These are phyloP conservation scores for Stenocarpella maydis DNA, from an alignment of 2,329 filamentous ascomycete species.

Conservation along the genomic window DNA sequence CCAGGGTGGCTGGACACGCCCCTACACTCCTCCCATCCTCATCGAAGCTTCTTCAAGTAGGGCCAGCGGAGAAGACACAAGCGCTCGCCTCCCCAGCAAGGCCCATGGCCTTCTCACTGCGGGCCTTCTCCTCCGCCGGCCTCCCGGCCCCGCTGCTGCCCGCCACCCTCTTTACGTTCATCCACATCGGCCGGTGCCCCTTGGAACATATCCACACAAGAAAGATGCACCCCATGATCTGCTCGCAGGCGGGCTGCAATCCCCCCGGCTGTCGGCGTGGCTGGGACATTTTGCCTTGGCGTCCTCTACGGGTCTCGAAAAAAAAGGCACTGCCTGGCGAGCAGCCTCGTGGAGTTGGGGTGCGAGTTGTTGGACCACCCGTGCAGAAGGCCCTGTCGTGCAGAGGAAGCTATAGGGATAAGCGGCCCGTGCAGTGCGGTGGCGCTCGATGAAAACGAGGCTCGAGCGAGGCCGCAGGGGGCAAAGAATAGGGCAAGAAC, in stretches of 20 bases:
- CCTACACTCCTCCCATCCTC: constrained; percentile 1
- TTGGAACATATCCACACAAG: constrained; percentile 66
- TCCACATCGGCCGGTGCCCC: constrained; percentile 57
- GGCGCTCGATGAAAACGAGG: constrained; percentile 44
- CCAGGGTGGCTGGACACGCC: constrained; percentile 41
- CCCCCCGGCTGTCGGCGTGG: constrained; percentile 64
- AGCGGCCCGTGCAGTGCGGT: constrained; percentile 43
- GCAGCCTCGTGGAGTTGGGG: constrained; percentile 61
- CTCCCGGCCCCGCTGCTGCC: neutral
- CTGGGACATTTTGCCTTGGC: constrained; percentile 66
- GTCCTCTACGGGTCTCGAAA: constrained; percentile 68
- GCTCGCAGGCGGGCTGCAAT: constrained; percentile 63
- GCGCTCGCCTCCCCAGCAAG: neutral
- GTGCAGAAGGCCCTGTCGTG: constrained; percentile 67
- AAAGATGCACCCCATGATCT: constrained; percentile 67
- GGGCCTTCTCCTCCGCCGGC: neutral
- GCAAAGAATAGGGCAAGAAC: constrained; percentile 42
- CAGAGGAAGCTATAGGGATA: constrained; percentile 65
- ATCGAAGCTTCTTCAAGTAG: neutral
- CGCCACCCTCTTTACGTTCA: constrained; percentile 27
- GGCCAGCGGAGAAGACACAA: neutral
- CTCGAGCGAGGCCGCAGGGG: constrained; percentile 48
- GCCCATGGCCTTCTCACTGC: no score
- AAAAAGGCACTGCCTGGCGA: constrained; percentile 69
- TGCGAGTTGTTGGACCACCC: constrained; percentile 61